phyloP scores from a whole-genome alignment of 805 yeast species.

The Diddensiella transvaalensis region DNA sequence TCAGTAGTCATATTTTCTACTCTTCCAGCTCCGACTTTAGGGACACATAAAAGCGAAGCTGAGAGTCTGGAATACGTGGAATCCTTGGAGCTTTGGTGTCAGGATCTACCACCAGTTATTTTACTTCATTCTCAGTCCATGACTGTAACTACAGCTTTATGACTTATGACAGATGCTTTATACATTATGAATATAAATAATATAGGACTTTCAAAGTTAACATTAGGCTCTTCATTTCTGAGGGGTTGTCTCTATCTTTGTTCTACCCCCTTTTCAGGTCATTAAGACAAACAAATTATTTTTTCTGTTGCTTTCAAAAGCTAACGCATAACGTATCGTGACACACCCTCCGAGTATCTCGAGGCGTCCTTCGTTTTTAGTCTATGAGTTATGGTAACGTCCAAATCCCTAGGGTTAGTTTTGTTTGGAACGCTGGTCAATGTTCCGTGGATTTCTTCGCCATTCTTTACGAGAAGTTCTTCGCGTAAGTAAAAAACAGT shows the following conservation, averaged over 20 bases:
- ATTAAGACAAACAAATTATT: neutral
- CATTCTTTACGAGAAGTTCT: conserved; percentile 70
- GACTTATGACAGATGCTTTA: conserved; percentile 12
- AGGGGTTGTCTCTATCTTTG: neutral
- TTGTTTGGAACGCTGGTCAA: conserved; percentile 74
- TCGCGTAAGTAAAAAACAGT: conserved; percentile 87
- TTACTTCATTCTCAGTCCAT: conserved; percentile 87
- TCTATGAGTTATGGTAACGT: conserved; percentile 63
- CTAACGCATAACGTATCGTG: conserved; percentile 63
- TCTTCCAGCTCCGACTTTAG: conserved; percentile 80
- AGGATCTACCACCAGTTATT: conserved; percentile 76
- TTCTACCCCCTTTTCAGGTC: neutral
- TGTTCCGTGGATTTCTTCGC: conserved; percentile 70
- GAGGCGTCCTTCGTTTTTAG: conserved; percentile 45
- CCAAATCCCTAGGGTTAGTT: conserved; percentile 83
- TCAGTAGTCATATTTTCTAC: conserved; percentile 84
- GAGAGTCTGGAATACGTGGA: conserved; percentile 73
- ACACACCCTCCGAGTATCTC: conserved; percentile 57
- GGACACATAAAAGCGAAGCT: conserved; percentile 67
- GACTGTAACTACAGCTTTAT: conserved; percentile 92
- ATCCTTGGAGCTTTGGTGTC: conserved; percentile 75
- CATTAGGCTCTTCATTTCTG: neutral
- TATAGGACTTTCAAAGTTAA: neutral
- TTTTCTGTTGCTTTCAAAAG: conserved; percentile 1
- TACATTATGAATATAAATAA: neutral